Evolutionary conservation across 2,329 filamentous ascomycete species (phyloP).

Genomic region (Epichloe brachyelytri): DNA sequence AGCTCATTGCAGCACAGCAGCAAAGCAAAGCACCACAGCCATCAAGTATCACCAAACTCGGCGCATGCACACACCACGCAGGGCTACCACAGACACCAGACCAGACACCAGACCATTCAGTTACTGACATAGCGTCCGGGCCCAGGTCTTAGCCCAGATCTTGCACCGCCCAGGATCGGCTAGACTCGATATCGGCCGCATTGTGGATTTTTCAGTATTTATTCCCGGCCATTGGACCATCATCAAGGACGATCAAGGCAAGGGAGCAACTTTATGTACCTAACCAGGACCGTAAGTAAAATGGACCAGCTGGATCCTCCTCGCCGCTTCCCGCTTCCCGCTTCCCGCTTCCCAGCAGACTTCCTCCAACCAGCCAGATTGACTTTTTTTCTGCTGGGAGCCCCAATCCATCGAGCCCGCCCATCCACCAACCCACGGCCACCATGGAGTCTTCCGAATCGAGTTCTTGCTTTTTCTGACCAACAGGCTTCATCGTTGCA

Average conservation of each 20-base stretch:
- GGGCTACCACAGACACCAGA: too few relatives aligned
- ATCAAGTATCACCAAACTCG: not conserved
- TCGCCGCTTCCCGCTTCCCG: not conserved
- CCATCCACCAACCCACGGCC: not conserved
- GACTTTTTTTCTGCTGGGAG: conserved; percentile 3
- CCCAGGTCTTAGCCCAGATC: not conserved
- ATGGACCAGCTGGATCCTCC: not conserved
- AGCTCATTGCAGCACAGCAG: not conserved
- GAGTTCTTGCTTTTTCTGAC: not conserved
- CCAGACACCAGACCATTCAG: too few relatives aligned
- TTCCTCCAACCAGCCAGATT: not conserved
- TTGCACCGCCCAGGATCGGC: not conserved
- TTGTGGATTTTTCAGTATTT: not conserved
- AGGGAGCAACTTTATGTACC: not conserved
- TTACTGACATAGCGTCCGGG: too few relatives aligned
- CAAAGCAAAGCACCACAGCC: not conserved
- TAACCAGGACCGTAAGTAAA: not conserved
- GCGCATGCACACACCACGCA: not conserved
- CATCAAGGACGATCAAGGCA: not conserved
- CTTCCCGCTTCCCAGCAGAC: not conserved
- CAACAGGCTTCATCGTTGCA: not conserved
- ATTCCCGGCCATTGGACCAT: not conserved
- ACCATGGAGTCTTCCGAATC: conserved; percentile 5
- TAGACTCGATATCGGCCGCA: not conserved
- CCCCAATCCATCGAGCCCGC: not conserved